These are phyloP conservation scores for Inga leiocalycina DNA, from an alignment of 306 rosid genomes.

Conservation along the genomic window DNA sequence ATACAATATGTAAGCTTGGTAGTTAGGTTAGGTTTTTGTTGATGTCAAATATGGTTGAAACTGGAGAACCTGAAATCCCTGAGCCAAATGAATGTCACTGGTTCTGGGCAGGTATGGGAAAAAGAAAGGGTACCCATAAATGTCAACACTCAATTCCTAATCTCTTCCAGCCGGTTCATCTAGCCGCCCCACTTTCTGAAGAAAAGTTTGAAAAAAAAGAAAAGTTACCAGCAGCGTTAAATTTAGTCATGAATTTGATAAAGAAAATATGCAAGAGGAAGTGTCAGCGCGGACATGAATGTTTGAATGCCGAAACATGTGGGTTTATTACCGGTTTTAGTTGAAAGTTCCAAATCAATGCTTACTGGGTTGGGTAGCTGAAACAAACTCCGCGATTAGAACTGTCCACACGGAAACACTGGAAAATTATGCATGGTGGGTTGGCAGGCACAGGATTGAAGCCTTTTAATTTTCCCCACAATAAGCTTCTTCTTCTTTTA, in stretches of 20 bases:
- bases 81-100: not conserved
- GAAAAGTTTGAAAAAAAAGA: not conserved
- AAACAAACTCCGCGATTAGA: not conserved
- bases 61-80: not conserved
- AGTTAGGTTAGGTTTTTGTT: not conserved
- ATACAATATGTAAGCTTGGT: not conserved
- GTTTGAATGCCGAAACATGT: not conserved
- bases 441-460: constrained; percentile 18
- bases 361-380: not conserved
- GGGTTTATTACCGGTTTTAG: not conserved
- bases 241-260: not conserved
- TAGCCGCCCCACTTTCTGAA: not conserved
- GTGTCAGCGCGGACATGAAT: not conserved
- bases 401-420: not conserved
- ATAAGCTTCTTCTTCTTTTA: too few relatives aligned
- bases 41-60: constrained; percentile 1
- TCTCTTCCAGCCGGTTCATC: not conserved
- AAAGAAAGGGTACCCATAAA: not conserved
- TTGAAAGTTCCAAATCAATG: not conserved
- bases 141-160: not conserved
- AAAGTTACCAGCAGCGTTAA: not conserved
- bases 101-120: not conserved
- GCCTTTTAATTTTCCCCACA: not conserved
- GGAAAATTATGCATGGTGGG: constrained; percentile 18
- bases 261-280: not conserved